phyloP scores from a whole-genome alignment of 352 stramenopile species.

The Phytophthora podocarpi region DNA sequence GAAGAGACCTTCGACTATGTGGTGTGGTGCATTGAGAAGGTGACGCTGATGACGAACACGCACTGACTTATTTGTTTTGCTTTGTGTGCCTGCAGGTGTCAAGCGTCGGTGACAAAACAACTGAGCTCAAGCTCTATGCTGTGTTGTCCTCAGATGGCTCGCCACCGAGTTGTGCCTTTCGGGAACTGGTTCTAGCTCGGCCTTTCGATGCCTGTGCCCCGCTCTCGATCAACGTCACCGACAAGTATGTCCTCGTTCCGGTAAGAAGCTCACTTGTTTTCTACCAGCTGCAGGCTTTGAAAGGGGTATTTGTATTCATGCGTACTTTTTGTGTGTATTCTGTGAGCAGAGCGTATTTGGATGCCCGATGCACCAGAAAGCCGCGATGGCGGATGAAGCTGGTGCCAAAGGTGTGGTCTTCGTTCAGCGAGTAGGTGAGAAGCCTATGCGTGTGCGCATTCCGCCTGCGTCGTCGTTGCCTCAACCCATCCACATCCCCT shows the following conservation, averaged over 20 bases:
- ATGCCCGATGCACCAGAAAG: constrained; percentile 75
- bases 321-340: neutral
- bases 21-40: constrained; percentile 26
- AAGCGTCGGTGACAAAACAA: constrained; percentile 46
- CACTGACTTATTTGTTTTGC: neutral
- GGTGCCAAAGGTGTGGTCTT: constrained; percentile 69
- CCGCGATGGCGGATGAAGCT: constrained; percentile 55
- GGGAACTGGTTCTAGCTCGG: constrained; percentile 52
- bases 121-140: constrained; percentile 54
- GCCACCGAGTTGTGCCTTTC: constrained; percentile 60
- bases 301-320: neutral
- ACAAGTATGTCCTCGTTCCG: constrained; percentile 66
- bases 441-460: constrained; percentile 60
- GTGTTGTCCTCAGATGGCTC: constrained; percentile 63
- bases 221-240: constrained; percentile 44
- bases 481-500: constrained; percentile 48
- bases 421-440: constrained; percentile 56
- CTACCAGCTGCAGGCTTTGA: no score
- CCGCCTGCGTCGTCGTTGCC: constrained; percentile 40
- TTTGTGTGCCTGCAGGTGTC: constrained; percentile 37
- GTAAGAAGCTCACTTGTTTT: constrained; percentile 37
- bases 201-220: constrained; percentile 62
- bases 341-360: constrained; percentile 40
- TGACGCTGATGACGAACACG: neutral
- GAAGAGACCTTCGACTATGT: constrained; percentile 54